Percentiles rank a stretch among this genome's conserved stretches.
These are phyloP conservation scores for Taxawa tesnikishii DNA, from an alignment of 2,329 filamentous ascomycete genomes.

Conservation along the genomic window DNA sequence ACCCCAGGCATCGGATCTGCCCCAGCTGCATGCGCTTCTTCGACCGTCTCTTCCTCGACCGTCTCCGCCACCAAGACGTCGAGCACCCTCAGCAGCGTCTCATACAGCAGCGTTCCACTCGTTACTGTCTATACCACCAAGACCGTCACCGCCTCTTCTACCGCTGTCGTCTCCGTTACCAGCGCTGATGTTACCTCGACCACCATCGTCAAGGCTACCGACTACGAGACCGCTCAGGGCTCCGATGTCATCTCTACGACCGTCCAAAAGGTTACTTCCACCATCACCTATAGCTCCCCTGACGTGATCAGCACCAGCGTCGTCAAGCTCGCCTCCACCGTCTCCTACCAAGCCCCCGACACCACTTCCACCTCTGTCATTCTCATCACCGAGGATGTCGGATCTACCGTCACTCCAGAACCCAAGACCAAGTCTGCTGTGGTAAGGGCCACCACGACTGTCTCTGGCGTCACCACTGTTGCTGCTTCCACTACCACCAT, in stretches of 20 bases:
- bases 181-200: slow-evolving; percentile 3
- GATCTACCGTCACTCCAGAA: slow-evolving; percentile 20
- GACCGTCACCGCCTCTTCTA: slow-evolving; percentile 3
- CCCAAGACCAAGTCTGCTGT: slow-evolving; percentile 13
- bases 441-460: slow-evolving; percentile 11
- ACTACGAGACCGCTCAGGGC: slow-evolving; percentile 11
- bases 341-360: no score
- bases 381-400: slow-evolving; percentile 17
- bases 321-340: slow-evolving; percentile 15
- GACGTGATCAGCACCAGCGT: slow-evolving; percentile 13
- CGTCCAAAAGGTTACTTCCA: no score
- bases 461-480: slow-evolving; percentile 10
- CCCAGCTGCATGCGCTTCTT: slow-evolving; percentile 15
- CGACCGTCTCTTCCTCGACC: slow-evolving; percentile 12
- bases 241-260: slow-evolving; percentile 16
- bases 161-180: slow-evolving; percentile 1
- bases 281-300: no score
- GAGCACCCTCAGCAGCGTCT: slow-evolving; percentile 13
- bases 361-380: slow-evolving; percentile 12
- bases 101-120: slow-evolving; percentile 9
- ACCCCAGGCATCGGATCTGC: slow-evolving; percentile 18
- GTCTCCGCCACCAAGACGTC: slow-evolving; percentile 10
- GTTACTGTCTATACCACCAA: not conserved
- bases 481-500: slow-evolving; percentile 10
- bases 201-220: slow-evolving; percentile 12